These are phyloP conservation scores for Nicotiana sylvestris DNA, from an alignment of 257 asterid species.

Conservation along the genomic window DNA sequence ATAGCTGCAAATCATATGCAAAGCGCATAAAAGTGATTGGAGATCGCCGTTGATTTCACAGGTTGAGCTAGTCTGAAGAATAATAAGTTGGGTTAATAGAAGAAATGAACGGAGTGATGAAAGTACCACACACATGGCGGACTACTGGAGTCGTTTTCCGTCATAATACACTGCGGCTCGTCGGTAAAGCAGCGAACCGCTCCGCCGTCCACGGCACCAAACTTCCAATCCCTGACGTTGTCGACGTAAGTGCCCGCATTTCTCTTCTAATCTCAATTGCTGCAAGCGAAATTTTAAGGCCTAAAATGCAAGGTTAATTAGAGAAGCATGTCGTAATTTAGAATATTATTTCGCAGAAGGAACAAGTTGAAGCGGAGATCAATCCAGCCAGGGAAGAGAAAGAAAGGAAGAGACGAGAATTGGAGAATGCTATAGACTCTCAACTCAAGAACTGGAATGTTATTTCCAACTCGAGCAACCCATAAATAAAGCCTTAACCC, in stretches of 20 bases:
- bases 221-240: slow-evolving; percentile 40
- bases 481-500: background rate
- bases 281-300: background rate
- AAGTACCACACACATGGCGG: background rate
- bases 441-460: slow-evolving; percentile 43
- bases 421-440: slow-evolving; percentile 41
- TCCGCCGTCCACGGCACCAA: slow-evolving; percentile 66
- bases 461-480: slow-evolving; percentile 8
- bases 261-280: background rate
- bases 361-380: slow-evolving; percentile 32
- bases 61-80: background rate
- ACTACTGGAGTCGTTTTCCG: background rate
- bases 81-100: background rate
- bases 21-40: background rate
- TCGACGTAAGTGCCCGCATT: slow-evolving; percentile 24
- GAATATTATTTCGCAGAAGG: slow-evolving; percentile 18
- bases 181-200: slow-evolving; percentile 45
- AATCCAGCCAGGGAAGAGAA: slow-evolving; percentile 22
- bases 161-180: slow-evolving; percentile 28
- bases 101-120: background rate
- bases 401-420: slow-evolving; percentile 35
- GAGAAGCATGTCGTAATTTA: background rate
- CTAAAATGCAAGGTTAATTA: background rate
- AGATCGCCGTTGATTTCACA: background rate
- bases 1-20: background rate